These are phyloP conservation scores for Sarocladiaceae sp. DNA, from an alignment of 2,329 filamentous ascomycete genomes.

Conservation along the genomic window DNA sequence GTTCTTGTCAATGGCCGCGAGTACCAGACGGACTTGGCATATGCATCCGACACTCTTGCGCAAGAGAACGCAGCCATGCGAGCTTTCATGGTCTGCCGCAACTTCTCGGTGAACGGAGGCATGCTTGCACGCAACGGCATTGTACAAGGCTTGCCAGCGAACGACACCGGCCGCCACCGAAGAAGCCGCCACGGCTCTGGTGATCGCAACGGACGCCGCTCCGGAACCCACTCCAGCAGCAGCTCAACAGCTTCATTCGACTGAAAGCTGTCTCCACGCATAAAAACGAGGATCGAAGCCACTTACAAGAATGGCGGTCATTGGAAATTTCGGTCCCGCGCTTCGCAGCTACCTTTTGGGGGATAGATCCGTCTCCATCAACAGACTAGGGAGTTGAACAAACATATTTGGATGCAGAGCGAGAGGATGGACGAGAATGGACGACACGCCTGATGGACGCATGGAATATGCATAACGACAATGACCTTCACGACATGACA, in stretches of 20 bases:
- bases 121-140: constrained; percentile 73
- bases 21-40: constrained; percentile 86
- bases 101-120: constrained; percentile 95
- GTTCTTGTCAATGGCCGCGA: constrained; percentile 95
- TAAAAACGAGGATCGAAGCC: too few species aligned
- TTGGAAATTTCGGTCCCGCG: neutral
- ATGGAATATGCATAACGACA: neutral
- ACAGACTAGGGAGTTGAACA: too few species aligned
- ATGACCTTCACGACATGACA: constrained; percentile 1
- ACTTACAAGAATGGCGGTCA: neutral
- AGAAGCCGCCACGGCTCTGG: constrained; percentile 49
- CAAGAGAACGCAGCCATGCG: constrained; percentile 93
- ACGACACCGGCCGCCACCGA: constrained; percentile 43
- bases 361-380: neutral
- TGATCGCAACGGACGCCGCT: constrained; percentile 43
- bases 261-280: too few species aligned
- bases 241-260: constrained; percentile 59
- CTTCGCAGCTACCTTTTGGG: neutral
- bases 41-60: constrained; percentile 76
- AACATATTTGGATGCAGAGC: too few species aligned
- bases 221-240: constrained; percentile 57
- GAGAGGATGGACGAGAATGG: too few species aligned
- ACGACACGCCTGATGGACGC: neutral
- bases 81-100: constrained; percentile 95
- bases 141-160: constrained; percentile 60